These are phyloP conservation scores for Gracilaria gracilis DNA, from an alignment of 23 red algal genomes.

Conservation along the genomic window DNA sequence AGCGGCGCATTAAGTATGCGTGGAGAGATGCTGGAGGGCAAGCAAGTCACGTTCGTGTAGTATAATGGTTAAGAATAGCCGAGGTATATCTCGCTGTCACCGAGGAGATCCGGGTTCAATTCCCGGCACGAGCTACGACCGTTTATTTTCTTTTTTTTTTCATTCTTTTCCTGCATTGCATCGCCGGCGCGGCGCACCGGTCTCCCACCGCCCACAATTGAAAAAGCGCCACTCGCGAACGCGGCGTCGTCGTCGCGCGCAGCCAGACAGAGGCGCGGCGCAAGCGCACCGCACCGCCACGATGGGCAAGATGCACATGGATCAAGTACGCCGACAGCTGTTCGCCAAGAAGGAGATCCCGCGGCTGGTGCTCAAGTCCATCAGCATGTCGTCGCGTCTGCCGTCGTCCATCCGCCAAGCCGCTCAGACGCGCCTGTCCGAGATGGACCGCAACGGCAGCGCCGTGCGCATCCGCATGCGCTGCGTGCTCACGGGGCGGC, in stretches of 20 bases:
- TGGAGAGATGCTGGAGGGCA: background rate
- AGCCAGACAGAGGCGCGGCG: too few relatives aligned
- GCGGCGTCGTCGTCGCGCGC: too few relatives aligned
- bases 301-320: constrained; percentile 80
- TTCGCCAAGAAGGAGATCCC: constrained; percentile 46
- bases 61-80: constrained; percentile 44
- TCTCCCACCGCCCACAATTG: too few relatives aligned
- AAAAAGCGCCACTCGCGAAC: too few relatives aligned
- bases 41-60: constrained; percentile 21
- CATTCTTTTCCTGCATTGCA: too few relatives aligned
- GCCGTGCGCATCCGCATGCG: constrained; percentile 59
- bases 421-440: constrained; percentile 45
- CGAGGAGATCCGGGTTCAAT: constrained; percentile 81
- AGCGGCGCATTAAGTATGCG: too few relatives aligned
- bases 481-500: constrained; percentile 68
- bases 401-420: constrained; percentile 58
- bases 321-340: constrained; percentile 41
- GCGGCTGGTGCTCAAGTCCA: constrained; percentile 62
- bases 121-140: constrained; percentile 75
- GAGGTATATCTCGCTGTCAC: constrained; percentile 77
- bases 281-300: too few relatives aligned
- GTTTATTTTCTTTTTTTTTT: background rate
- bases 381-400: constrained; percentile 61
- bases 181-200: too few relatives aligned
- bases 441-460: constrained; percentile 61